phyloP scores from a whole-genome alignment of 2,329 filamentous ascomycete species.

The Davidsoniella virescens region DNA sequence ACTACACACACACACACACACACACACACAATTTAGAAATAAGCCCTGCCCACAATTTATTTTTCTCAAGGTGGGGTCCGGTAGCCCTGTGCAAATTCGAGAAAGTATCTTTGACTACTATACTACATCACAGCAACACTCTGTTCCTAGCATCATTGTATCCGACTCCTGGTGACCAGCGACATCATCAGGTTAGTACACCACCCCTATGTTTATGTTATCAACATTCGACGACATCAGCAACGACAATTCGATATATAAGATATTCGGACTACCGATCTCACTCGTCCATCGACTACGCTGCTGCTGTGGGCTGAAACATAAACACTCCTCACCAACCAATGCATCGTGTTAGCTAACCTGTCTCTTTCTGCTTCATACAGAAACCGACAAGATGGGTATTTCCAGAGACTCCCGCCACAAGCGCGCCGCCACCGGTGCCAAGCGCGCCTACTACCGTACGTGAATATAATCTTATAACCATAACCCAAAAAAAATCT shows the following conservation, averaged over 20 bases:
- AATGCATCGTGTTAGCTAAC: constrained; percentile 8
- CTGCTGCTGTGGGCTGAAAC: not conserved
- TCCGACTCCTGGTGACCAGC: constrained; percentile 32
- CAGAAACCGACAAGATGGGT: constrained; percentile 82
- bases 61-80: constrained; percentile 1
- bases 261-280: not conserved
- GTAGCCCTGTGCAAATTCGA: constrained; percentile 7
- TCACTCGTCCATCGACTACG: not conserved
- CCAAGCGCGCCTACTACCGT: constrained; percentile 90
- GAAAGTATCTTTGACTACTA: constrained; percentile 9
- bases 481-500: constrained; percentile 26
- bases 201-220: not conserved
- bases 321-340: not conserved
- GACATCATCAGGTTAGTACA: constrained; percentile 32
- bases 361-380: constrained; percentile 17
- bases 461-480: constrained; percentile 29
- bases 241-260: not conserved
- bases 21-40: too few species aligned
- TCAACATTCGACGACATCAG: not conserved
- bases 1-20: not conserved
- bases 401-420: constrained; percentile 99
- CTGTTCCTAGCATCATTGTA: constrained; percentile 21
- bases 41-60: constrained; percentile 6
- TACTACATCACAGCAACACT: not conserved
- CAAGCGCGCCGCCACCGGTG: constrained; percentile 98